Conservation (phyloP, 768 basidiomycete species). For the Pholiota conissans region DNA sequence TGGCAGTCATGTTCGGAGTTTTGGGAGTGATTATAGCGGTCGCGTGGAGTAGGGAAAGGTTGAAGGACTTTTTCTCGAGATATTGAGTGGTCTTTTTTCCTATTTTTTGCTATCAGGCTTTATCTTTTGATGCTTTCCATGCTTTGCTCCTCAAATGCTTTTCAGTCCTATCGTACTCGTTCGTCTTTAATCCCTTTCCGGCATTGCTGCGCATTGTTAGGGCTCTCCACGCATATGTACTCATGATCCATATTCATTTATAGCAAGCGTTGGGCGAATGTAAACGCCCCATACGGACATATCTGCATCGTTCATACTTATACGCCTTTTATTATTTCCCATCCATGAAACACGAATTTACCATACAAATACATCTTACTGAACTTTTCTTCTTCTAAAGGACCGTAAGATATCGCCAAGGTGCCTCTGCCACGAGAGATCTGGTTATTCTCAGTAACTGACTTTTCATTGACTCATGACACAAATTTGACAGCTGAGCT, state of each 20-base stretch:
- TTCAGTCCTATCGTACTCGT: not conserved
- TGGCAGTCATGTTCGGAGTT: constrained; percentile 15
- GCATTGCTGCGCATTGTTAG: too few relatives aligned
- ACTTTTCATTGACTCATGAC: not conserved
- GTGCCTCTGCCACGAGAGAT: not conserved
- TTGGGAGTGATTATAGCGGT: constrained; percentile 12
- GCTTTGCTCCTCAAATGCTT: not conserved
- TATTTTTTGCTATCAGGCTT: not conserved
- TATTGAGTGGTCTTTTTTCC: constrained; percentile 1
- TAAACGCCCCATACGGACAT: too few relatives aligned
- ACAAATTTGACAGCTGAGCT: not conserved
- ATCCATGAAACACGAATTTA: not conserved
- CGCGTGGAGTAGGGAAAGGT: constrained; percentile 12
- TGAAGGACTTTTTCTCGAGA: constrained; percentile 9
- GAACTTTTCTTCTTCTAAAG: too few relatives aligned
- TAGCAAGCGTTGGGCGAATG: too few relatives aligned
- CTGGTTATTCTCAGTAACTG: not conserved
- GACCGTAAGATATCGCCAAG: not conserved
- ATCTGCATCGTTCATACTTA: too few relatives aligned
- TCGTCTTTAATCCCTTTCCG: too few relatives aligned
- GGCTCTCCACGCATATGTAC: not conserved
- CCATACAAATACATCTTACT: too few relatives aligned
- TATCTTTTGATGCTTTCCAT: not conserved
- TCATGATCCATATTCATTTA: not conserved
- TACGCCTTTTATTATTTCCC: not conserved